These are phyloP conservation scores for Paxillus ammoniavirescens DNA, from an alignment of 768 basidiomycete genomes.

Conservation along the genomic window DNA sequence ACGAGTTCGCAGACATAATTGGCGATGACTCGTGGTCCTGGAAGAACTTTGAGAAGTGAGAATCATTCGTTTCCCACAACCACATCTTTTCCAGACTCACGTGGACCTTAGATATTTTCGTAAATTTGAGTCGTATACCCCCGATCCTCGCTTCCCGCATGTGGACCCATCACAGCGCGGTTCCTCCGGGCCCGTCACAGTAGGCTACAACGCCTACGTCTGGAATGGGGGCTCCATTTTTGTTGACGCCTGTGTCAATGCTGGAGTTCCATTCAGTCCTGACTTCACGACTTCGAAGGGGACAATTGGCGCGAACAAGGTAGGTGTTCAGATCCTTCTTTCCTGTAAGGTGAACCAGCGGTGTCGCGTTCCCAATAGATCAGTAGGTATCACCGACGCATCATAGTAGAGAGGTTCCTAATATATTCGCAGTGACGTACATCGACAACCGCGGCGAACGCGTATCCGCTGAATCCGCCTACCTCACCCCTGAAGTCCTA, in stretches of 20 bases:
- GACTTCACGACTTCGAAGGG: conserved; percentile 60
- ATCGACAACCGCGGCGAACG: conserved; percentile 51
- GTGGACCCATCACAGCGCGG: conserved; percentile 51
- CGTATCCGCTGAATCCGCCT: conserved; percentile 64
- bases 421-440: conserved; percentile 56
- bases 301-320: conserved; percentile 60
- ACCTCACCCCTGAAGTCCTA: conserved; percentile 64
- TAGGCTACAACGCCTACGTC: conserved; percentile 55
- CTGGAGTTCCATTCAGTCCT: conserved; percentile 49
- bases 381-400: conserved; percentile 32
- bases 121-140: conserved; percentile 63
- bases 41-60: conserved; percentile 51
- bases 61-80: background rate
- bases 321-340: conserved; percentile 26
- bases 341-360: too few relatives aligned
- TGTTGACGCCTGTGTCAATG: conserved; percentile 48
- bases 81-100: background rate
- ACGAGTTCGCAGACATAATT: conserved; percentile 57
- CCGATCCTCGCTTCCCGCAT: conserved; percentile 46
- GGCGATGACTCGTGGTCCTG: conserved; percentile 57
- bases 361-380: conserved; percentile 29
- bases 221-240: conserved; percentile 50
- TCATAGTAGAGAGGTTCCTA: background rate
- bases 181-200: conserved; percentile 51
- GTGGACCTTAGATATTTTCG: conserved; percentile 54